Evolutionary conservation across 176 grass and related monocot species (phyloP), one percentile per base, ranked within the genome.

Genomic region (Carex cristatella): DNA sequence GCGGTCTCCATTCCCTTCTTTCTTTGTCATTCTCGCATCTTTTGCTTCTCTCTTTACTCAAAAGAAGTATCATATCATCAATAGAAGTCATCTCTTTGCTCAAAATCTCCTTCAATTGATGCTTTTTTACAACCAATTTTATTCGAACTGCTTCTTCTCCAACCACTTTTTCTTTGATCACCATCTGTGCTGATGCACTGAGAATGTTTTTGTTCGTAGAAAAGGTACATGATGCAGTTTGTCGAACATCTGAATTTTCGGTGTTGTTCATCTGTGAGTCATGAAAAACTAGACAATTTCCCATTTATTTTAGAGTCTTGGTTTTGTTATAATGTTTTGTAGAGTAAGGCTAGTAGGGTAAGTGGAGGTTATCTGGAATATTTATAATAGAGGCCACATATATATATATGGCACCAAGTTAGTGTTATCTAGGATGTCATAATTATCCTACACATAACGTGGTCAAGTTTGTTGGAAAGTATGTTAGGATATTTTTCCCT

Each of bases 251-350:
- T 64, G 56, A 72, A 40, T 38, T 65, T 63, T 84, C 58, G 13
- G 83, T 84, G 61, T 53, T 86, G 58, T 70, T 87, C 57, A 75
- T 68, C 53, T 90, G 65, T 78, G 69, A 79, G 19, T 81, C 32
- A 55, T 90, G 80, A 61, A 85, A 65, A 87, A 81, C 62, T 12
- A 90, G 32, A 81, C 80, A 90, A 81, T 90, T 90, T 73, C 89
- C 89, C 89, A 90, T 90, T 11, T 15, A 73, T 19, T 76, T 75
- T 53, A 53, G 71, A 57, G 5, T 38, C 61, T 19, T 85, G 18
- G 10, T 85, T 18, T 55, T 74, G 46, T 78, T 54, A 57, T 33
- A 30, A 78, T 57, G 48, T 10, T 56, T 78, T 54, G 51, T 57
- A 78, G 30, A 18, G 28, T 27, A 78, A 78, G 5, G 51, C 74